These are phyloP conservation scores for Phlegmacium glaucopus DNA, from an alignment of 768 basidiomycete species.

Conservation along the genomic window DNA sequence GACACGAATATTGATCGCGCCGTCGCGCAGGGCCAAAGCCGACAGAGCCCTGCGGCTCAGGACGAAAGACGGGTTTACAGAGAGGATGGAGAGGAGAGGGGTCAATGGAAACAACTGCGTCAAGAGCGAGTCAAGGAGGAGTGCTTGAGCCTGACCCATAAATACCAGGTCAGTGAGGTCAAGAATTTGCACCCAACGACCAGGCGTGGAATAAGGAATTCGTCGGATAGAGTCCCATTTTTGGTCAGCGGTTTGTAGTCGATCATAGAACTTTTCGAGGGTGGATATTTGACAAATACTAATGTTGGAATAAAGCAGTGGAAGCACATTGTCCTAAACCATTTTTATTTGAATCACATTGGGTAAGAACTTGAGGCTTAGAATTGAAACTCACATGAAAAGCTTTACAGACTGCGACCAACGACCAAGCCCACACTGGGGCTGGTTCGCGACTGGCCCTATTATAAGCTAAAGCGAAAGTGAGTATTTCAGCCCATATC, in stretches of 20 bases:
- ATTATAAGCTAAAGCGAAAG: constrained; percentile 29
- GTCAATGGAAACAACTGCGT: constrained; percentile 61
- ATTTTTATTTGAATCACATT: not conserved
- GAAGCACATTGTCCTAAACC: constrained; percentile 59
- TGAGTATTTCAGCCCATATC: constrained; percentile 66
- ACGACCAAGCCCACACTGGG: constrained; percentile 27
- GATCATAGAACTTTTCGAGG: constrained; percentile 56
- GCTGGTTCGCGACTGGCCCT: constrained; percentile 10
- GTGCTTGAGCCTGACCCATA: constrained; percentile 42
- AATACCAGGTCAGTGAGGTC: constrained; percentile 60
- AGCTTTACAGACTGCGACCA: constrained; percentile 40
- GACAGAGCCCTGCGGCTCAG: constrained; percentile 58
- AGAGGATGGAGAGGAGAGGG: constrained; percentile 57
- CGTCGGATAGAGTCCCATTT: constrained; percentile 88
- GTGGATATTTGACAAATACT: constrained; percentile 37
- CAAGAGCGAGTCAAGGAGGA: constrained; percentile 60
- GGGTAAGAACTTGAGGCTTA: too few relatives aligned
- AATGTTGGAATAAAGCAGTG: constrained; percentile 61
- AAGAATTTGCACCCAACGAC: constrained; percentile 78
- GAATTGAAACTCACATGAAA: constrained; percentile 37
- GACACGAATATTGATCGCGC: constrained; percentile 42
- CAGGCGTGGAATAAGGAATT: constrained; percentile 83
- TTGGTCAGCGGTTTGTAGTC: constrained; percentile 60
- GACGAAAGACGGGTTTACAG: constrained; percentile 52
- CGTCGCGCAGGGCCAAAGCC: constrained; percentile 51